Evolutionary conservation across 164 flowering plant species (phyloP), one percentile per base, ranked within the genome.

Genomic region (Protea cynaroides): DNA sequence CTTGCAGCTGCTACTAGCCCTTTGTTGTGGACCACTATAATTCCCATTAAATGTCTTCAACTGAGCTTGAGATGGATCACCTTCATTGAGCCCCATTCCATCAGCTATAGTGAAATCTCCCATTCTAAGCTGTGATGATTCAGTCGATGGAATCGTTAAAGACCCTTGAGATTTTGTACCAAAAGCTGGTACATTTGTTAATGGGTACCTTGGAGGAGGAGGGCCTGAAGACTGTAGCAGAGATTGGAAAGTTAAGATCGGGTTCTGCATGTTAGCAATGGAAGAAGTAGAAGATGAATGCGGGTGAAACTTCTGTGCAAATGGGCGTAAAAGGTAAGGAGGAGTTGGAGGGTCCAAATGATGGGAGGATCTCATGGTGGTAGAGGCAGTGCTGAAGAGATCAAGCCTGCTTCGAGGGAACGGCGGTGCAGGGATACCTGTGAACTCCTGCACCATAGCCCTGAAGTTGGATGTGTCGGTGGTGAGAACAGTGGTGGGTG

Each of bases 391-490:
- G 56, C 72, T 71, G 38, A 87, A 81, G 44, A 83, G 79, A 73
- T 85, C 89, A 46, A 87, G 51, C 53, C 88, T 72, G 47, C 62
- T 62, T 2, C 90, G 83, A 17, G 81, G 69, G 67, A 66, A 77
- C 1, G 80, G 91, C 3, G 88, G 85, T 0, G 86, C 73, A 0
- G 94, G 89, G 40, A 88, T 83, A 0, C 94, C 94, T 0, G 94
- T 88, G 74, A 82, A 88, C 56, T 88, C 90, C 44, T 88, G 94
- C 59, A 88, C 94, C 94, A 88, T 88, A 47, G 86, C 83, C 47
- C 94, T 67, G 64, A 88, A 88, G 64, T 88, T 88, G 1, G 89
- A 67, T 0, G 90, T 86, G 78, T 88, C 94, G 44, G 94, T 88
- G 60, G 89, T 82, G 37, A 88, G 85, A 56, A 88, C 87, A 0